Evolutionary conservation across 352 stramenopile species (phyloP), one percentile per base, ranked within the genome.

Genomic region (Globisporangium nunn): DNA sequence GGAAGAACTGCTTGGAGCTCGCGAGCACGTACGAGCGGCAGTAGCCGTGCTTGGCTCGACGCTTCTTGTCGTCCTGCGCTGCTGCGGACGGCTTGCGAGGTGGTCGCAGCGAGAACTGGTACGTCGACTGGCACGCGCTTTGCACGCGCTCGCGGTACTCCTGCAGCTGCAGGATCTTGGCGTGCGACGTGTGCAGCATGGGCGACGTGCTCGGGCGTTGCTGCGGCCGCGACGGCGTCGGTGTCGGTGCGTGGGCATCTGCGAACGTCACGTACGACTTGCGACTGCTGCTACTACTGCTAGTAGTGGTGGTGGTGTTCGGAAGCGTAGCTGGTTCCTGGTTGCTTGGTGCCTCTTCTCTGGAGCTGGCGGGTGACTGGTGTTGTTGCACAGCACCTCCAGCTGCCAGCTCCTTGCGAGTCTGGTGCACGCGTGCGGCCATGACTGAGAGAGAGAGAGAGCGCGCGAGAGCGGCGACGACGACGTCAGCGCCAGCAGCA

Each of bases 141-240:
- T 61, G 64, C 12, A 85, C 73, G 8, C 77, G 75, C 50, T 68
- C 52, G 28, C 68, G 68, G 55, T 87, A 85, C 52, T 84, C 72
- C 43, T 82, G 73, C 39, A 83, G 56, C 51, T 87, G 77, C 18
- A 87, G 37, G 39, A 85, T 66, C 72, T 80, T 85, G n/a, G 77
- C 74, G 46, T 83, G 72, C 0, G 74, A 84, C 17, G 74, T 74
- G 54, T 81, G 62, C 29, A 51, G 28, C 57, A 53, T 52, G 1
- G 58, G 59, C 14, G 62, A 70, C 30, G 58, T 69, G 48, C 45
- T 59, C 10, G 61, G 64, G 2, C 64, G 60, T 31, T 54, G 33
- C 6, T 10, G 31, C 31, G 23, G 17, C 1, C 31, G 17, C 6
- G 15, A 17, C 41, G 15, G 41, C n/a, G 48, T 43, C 48, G 48